Evolutionary conservation across 1,284 basidiomycete genomes (phyloP), one percentile per base, ranked within the genome.

Genomic region (Ganoderma lucidum): DNA sequence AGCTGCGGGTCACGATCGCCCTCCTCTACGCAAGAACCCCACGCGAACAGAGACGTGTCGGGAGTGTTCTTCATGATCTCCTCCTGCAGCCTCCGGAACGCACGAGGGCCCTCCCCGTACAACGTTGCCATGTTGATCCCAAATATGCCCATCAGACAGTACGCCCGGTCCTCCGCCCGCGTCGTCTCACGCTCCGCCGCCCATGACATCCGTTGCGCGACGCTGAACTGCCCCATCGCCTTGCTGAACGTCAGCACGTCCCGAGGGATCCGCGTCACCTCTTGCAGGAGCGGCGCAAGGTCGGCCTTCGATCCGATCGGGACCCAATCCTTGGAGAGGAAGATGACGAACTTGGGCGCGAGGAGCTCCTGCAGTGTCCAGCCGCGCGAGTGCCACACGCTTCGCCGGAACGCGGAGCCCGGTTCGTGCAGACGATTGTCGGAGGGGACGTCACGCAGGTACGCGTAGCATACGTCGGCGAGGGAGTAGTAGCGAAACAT

Each of bases 91-190:
- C 23, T 23, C 23, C 23, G 23, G 23, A 23, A 67, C 19, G 66
- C 66, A 41, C 19, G 62, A 6, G 41, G 39, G 12, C 66, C 66
- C 30, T 67, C 66, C 6, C 66, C 66, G 32, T 67, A 67, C 14
- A 63, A 58, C 8, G 66, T 67, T 6, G 66, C 61, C 62, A 67
- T 67, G 42, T 59, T 30, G 39, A 67, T 48, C 23, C 42, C 35
- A 35, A 67, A 67, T 9, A 67, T 60, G n/a, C 65, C 65, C 62
- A 67, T 63, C 12, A 67, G 62, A 3, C 62, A 62, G 53, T 67
- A 67, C 4, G 66, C 66, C 55, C 63, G 61, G 55, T 67, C 66
- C 35, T 67, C 66, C n/a, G 48, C 4, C 12, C 66, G 45, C 19
- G 53, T 63, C 53, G 66, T 63, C 14, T 28, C 39, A 1, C 66